Base-by-base conservation (phyloP, 805 yeast species). In the Debaryomyces hansenii region DNA sequence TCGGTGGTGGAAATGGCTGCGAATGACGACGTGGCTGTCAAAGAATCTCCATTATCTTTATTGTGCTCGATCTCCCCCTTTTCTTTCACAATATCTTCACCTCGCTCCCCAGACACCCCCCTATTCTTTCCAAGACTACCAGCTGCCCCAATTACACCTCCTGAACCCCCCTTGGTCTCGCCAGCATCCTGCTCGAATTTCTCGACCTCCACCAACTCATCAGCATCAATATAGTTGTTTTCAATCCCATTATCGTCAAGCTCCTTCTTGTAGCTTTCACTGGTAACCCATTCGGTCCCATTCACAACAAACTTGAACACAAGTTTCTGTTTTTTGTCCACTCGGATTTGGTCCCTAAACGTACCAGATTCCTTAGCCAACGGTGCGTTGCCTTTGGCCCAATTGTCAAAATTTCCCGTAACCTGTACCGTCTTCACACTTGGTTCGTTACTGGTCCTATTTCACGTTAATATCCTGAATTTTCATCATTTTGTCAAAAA, bases 331-430 rank as follows among this genome's bases (percentile, higher is more conserved):
- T 53, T 57, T 12, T 49, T 44, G 11, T 51, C 43, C 5, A 68
- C 47, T 29, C 49, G 50, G 24, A 72, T 48, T 20, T 39, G 40
- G 11, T 63, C 64, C 34, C 49, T 49, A 48, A 58, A 68, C 5
- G 20, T 41, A 20, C 47, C 57, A 4, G 50, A 45, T 5, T 50
- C 52, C 15, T 49, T 43, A 9, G 47, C 50, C 29, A 56, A 52
- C 4, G 60, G 56, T n/a, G 40, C 49, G 8, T 56, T 56, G 14
- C 58, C 46, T 44, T 57, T 55, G 10, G 64, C 46, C 78, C 78
- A 72, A 45, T 64, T 53, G 50, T 72, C 75, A 52, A 72, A 72
- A 51, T 56, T 63, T 5, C 78, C 78, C 1, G 77, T 71, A 18
- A 72, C 65, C 24, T 62, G 63, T 20, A 72, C 64, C 7, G 66